These are phyloP conservation scores for Aspergillus puulaauensis DNA, from an alignment of 2,329 filamentous ascomycete genomes.

Conservation along the genomic window DNA sequence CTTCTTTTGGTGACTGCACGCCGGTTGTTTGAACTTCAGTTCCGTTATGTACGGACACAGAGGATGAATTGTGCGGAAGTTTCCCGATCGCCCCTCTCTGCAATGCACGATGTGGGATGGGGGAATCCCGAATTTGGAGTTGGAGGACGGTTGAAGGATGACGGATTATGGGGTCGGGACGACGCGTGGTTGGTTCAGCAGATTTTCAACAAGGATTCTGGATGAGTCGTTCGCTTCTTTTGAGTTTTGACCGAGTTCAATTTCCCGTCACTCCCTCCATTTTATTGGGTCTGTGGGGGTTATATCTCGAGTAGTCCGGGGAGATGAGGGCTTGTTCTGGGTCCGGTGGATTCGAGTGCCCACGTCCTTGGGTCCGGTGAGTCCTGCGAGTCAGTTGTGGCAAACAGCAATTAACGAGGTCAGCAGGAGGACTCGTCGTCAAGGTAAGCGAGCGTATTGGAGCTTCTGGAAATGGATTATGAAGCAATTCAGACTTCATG, in stretches of 20 bases:
- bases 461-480: neutral
- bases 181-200: neutral
- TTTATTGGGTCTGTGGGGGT: neutral
- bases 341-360: neutral
- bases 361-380: neutral
- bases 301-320: constrained; percentile 1
- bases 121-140: constrained; percentile 7
- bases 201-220: neutral
- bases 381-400: neutral
- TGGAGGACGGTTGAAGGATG: neutral
- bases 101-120: constrained; percentile 8
- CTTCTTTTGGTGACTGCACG: neutral
- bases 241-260: neutral
- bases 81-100: neutral
- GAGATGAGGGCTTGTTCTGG: constrained; percentile 2
- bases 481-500: neutral
- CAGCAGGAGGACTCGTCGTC: neutral
- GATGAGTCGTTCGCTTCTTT: neutral
- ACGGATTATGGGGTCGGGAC: neutral
- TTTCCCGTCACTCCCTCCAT: neutral
- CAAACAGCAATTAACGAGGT: neutral
- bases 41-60: neutral
- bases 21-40: neutral
- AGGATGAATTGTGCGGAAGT: neutral
- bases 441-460: neutral